phyloP scores from a whole-genome alignment of 2,329 filamentous ascomycete genomes.

The Ascomycota sp. region DNA sequence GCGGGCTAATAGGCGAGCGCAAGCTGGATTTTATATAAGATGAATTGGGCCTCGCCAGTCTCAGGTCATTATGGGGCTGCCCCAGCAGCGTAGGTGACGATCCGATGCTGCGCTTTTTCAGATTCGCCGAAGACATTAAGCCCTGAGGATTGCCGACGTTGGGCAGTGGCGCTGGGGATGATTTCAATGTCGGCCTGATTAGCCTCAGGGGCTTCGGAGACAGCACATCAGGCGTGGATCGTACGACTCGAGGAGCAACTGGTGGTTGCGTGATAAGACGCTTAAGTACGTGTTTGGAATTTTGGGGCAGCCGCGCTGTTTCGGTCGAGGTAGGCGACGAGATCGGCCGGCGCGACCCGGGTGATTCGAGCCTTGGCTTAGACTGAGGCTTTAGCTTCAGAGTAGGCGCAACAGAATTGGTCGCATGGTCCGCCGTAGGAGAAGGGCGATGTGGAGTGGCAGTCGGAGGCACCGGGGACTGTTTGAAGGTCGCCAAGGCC shows the following conservation, averaged over 20 bases:
- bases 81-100: slow-evolving; percentile 16
- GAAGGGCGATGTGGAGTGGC: not conserved
- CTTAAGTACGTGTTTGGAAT: not conserved
- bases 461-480: slow-evolving; percentile 1
- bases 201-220: slow-evolving; percentile 13
- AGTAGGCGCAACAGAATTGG: no score
- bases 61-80: slow-evolving; percentile 6
- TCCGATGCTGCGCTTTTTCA: slow-evolving; percentile 7
- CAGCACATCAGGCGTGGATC: slow-evolving; percentile 8
- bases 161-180: no score
- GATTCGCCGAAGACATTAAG: slow-evolving; percentile 7
- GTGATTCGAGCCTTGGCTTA: no score
- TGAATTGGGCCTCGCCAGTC: not conserved
- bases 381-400: no score
- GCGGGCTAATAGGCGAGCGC: no score
- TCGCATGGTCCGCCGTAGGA: no score
- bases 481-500: not conserved
- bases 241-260: slow-evolving; percentile 3
- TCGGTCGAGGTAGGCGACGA: no score
- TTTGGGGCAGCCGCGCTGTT: no score
- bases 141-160: no score
- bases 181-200: slow-evolving; percentile 8
- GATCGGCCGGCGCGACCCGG: no score
- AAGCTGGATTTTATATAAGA: no score
- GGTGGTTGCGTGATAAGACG: slow-evolving; percentile 4